Percentiles rank a stretch among this genome's conserved stretches.
These are phyloP conservation scores for Populus euphratica DNA, from an alignment of 345 rosid species.

Conservation along the genomic window DNA sequence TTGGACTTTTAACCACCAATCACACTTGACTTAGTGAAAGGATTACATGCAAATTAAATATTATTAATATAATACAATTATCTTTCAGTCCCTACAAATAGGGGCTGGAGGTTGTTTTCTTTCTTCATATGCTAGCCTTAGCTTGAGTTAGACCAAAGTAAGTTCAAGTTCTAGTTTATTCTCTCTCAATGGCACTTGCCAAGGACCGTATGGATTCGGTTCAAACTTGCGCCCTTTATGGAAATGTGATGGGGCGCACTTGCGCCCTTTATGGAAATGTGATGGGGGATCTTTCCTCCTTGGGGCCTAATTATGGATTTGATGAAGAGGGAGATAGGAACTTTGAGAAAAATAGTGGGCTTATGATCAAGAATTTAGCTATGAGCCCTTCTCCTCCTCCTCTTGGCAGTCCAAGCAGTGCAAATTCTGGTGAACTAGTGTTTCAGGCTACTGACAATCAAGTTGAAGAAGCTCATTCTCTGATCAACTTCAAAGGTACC, in stretches of 20 bases:
- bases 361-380: conserved; percentile 23
- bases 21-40: neutral
- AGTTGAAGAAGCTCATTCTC: conserved; percentile 47
- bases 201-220: conserved; percentile 20
- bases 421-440: conserved; percentile 42
- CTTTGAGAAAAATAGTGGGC: conserved; percentile 18
- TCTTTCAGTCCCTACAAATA: conserved; percentile 19
- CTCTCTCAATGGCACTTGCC: conserved; percentile 48
- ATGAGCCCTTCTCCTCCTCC: conserved; percentile 29
- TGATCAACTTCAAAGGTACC: conserved; percentile 50
- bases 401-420: conserved; percentile 42
- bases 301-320: conserved; percentile 23
- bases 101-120: conserved; percentile 6
- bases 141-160: conserved; percentile 10
- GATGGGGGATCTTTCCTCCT: conserved; percentile 37
- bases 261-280: conserved; percentile 19
- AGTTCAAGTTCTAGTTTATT: neutral
- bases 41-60: neutral
- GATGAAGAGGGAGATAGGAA: conserved; percentile 26
- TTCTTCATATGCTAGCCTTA: conserved; percentile 8
- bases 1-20: neutral
- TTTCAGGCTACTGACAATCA: conserved; percentile 28
- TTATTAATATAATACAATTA: neutral
- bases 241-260: conserved; percentile 8
- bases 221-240: conserved; percentile 26